Percentiles rank a stretch among this genome's conserved stretches.
These are phyloP conservation scores for Fusarium irregulare DNA, from an alignment of 2,329 filamentous ascomycete species.

Conservation along the genomic window DNA sequence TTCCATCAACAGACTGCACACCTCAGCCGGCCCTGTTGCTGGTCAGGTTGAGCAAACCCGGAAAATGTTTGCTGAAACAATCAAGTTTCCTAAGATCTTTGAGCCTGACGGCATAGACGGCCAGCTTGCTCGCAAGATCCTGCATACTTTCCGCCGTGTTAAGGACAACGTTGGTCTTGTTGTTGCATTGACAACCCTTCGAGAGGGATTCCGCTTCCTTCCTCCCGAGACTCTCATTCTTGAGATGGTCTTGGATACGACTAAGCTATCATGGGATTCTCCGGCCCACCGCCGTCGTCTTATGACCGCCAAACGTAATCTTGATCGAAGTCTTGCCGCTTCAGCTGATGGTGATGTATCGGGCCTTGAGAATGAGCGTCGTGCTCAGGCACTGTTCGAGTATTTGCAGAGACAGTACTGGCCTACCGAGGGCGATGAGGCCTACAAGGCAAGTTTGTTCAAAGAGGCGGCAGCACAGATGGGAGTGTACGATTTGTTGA, in stretches of 20 bases:
- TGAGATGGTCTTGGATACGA: conserved; percentile 59
- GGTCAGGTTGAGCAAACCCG: conserved; percentile 53
- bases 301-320: conserved; percentile 55
- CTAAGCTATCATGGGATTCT: conserved; percentile 58
- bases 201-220: conserved; percentile 56
- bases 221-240: conserved; percentile 60
- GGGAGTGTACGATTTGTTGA: conserved; percentile 55
- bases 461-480: conserved; percentile 55
- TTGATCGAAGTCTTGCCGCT: conserved; percentile 54
- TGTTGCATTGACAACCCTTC: conserved; percentile 58
- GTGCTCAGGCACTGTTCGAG: conserved; percentile 56
- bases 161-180: conserved; percentile 59
- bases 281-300: conserved; percentile 55
- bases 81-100: conserved; percentile 61
- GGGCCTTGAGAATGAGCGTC: conserved; percentile 51
- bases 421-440: conserved; percentile 43
- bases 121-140: conserved; percentile 61
- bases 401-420: conserved; percentile 56
- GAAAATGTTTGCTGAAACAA: conserved; percentile 60
- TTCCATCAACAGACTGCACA: conserved; percentile 60
- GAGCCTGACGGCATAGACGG: conserved; percentile 57
- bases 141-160: conserved; percentile 63
- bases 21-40: conserved; percentile 44
- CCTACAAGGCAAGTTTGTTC: conserved; percentile 44
- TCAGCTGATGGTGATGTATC: conserved; percentile 48